Evolutionary conservation across 2,329 filamentous ascomycete genomes (phyloP).

Genomic region (Chaetomium sp.): DNA sequence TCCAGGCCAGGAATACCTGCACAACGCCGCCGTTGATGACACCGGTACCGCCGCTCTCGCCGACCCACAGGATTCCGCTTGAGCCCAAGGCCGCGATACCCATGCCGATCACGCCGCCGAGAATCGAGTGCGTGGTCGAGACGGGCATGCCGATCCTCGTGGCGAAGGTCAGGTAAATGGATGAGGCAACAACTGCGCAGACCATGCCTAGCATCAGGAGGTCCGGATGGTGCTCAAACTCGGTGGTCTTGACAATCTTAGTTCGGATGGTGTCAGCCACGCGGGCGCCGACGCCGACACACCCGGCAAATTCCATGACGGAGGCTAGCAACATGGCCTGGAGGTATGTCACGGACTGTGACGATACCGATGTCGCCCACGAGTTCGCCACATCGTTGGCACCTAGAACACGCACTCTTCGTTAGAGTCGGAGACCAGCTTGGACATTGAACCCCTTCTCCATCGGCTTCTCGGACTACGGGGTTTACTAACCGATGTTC

Average conservation of each 20-base stretch:
- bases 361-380: constrained; percentile 68
- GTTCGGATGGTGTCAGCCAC: constrained; percentile 57
- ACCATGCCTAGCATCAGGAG: constrained; percentile 54
- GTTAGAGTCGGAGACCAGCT: not conserved
- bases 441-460: not conserved
- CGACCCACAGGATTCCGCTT: constrained; percentile 45
- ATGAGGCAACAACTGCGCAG: constrained; percentile 47
- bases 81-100: constrained; percentile 50
- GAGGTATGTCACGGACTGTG: constrained; percentile 55
- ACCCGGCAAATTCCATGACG: constrained; percentile 57
- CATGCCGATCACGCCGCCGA: constrained; percentile 54
- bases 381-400: constrained; percentile 67
- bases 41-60: constrained; percentile 32
- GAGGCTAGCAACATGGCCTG: constrained; percentile 54
- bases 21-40: constrained; percentile 44
- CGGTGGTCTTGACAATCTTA: constrained; percentile 45
- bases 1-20: constrained; percentile 56
- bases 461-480: not conserved
- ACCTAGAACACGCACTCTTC: constrained; percentile 23
- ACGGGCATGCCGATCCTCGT: constrained; percentile 51
- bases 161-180: constrained; percentile 50
- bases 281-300: constrained; percentile 53
- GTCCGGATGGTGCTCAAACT: constrained; percentile 42
- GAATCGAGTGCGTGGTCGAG: constrained; percentile 55
- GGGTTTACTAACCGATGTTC: constrained; percentile 49